A percentile compares a stretch with the other conserved stretches of the same genome.
Conservation (phyloP, 129 eudicot genomes). For the Pseudognaphalium luteoalbum region DNA sequence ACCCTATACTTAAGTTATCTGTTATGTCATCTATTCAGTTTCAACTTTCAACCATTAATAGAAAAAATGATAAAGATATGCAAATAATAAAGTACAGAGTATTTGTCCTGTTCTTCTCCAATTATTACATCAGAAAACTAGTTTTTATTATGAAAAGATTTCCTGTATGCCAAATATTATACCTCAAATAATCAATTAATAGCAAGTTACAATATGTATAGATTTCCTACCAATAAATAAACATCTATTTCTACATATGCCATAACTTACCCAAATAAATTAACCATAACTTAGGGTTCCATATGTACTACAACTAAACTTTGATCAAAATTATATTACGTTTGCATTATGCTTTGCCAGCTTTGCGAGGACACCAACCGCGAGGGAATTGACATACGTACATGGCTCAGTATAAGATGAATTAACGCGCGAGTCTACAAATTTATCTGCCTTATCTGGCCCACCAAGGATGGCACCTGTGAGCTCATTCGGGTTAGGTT, state of each 20-base stretch:
- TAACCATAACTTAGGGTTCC: background rate
- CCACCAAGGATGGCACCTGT: constrained; percentile 95
- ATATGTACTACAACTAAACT: background rate
- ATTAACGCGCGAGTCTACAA: constrained; percentile 47
- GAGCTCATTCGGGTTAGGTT: constrained; percentile 77
- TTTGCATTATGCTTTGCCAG: constrained; percentile 39
- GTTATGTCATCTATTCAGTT: background rate
- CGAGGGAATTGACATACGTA: constrained; percentile 65
- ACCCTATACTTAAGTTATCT: background rate
- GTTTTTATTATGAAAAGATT: background rate
- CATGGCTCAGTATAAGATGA: constrained; percentile 72
- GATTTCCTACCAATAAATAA: background rate
- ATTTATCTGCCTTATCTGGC: constrained; percentile 58
- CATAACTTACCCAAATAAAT: background rate
- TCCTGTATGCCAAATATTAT: constrained; percentile 3
- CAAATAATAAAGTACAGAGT: background rate
- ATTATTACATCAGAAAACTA: background rate
- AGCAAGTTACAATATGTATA: background rate
- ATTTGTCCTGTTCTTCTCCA: background rate
- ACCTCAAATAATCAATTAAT: too few species aligned
- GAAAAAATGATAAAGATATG: background rate
- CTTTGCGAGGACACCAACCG: constrained; percentile 68
- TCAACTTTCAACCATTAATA: background rate
- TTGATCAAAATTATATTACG: constrained; percentile 5
- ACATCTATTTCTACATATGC: background rate